These are phyloP conservation scores for Leishmania martiniquensis DNA, from an alignment of 208 protist species.

Conservation along the genomic window DNA sequence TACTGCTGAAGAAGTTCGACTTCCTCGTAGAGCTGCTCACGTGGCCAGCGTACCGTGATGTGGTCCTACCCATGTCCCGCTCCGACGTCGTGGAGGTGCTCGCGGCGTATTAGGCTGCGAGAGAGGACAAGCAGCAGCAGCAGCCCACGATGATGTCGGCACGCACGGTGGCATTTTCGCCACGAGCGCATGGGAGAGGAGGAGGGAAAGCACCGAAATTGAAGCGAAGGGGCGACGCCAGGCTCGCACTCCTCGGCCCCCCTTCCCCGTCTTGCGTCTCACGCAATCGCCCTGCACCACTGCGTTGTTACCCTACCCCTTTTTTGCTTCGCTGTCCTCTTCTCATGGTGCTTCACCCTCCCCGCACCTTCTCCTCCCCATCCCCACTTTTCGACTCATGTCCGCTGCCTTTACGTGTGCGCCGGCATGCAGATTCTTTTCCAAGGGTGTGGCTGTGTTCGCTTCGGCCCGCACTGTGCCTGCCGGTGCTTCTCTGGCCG, in stretches of 20 bases:
- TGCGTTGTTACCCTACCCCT: neutral
- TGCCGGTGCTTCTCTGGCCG: too few relatives aligned
- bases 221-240: neutral
- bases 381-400: neutral
- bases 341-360: neutral
- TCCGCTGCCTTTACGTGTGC: neutral
- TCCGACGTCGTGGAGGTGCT: constrained; percentile 52
- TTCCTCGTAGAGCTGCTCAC: constrained; percentile 58
- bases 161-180: neutral
- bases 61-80: constrained; percentile 43
- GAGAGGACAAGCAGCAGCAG: neutral
- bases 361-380: neutral
- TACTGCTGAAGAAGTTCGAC: constrained; percentile 79
- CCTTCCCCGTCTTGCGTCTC: neutral
- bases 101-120: constrained; percentile 34
- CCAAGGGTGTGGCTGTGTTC: too few relatives aligned
- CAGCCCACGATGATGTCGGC: neutral
- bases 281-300: neutral
- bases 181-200: neutral
- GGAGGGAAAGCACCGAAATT: neutral
- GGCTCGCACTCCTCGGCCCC: neutral
- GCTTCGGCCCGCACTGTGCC: too few relatives aligned
- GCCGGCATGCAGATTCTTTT: neutral
- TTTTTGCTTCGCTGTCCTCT: constrained; percentile 2
- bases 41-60: constrained; percentile 62